These are phyloP conservation scores for Fomitopsis betulina DNA, from an alignment of 1,284 basidiomycete genomes.

Conservation along the genomic window DNA sequence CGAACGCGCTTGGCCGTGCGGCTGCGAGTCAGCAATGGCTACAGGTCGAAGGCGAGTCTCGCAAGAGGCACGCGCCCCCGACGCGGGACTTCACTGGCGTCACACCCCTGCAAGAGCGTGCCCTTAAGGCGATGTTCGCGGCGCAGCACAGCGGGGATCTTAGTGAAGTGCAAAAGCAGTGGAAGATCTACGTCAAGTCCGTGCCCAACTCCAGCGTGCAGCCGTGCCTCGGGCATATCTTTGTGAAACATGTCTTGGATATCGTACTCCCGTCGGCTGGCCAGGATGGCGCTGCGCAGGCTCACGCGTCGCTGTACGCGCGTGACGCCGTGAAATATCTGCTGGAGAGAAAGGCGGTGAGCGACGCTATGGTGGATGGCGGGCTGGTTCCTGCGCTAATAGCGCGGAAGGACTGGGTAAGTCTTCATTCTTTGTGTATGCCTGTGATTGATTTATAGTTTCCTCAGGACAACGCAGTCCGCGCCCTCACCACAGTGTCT, in stretches of 20 bases:
- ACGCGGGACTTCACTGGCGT: conserved; percentile 12
- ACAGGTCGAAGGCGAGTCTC: conserved; percentile 1
- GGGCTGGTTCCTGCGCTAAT: conserved; percentile 50
- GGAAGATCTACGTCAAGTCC: conserved; percentile 45
- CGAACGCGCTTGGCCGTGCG: conserved; percentile 54
- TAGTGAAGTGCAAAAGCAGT: conserved; percentile 40
- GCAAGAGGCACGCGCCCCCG: background rate
- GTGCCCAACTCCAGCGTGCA: conserved; percentile 4
- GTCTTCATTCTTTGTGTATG: conserved; percentile 14
- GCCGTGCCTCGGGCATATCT: conserved; percentile 37
- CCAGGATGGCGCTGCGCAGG: conserved; percentile 17
- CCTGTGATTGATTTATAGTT: conserved; percentile 3
- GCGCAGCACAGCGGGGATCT: conserved; percentile 25
- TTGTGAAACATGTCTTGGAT: conserved; percentile 53
- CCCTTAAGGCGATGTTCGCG: conserved; percentile 34
- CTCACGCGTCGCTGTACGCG: conserved; percentile 34
- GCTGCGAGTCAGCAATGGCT: conserved; percentile 49
- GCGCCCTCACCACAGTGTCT: conserved; percentile 47
- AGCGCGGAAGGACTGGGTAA: conserved; percentile 62
- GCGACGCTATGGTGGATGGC: conserved; percentile 53
- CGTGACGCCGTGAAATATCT: conserved; percentile 51
- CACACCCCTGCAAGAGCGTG: conserved; percentile 29
- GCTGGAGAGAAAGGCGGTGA: conserved; percentile 48
- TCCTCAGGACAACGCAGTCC: conserved; percentile 46
- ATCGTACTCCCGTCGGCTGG: conserved; percentile 33